Conservation (phyloP, 768 basidiomycete species). For the Nidularia pulvinata region DNA sequence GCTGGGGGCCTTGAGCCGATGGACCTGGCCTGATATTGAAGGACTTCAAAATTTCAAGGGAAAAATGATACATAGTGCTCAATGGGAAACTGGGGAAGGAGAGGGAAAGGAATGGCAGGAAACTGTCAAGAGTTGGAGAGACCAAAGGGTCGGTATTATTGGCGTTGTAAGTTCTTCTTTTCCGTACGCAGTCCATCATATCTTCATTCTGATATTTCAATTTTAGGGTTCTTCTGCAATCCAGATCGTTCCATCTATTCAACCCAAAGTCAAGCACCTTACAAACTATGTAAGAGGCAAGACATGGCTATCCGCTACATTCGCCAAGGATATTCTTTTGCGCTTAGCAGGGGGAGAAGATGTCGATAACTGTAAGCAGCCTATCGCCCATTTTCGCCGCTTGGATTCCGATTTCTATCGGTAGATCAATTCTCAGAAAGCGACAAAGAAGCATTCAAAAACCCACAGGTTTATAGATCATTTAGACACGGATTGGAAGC, state of each 20-base stretch:
- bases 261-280: constrained; percentile 47
- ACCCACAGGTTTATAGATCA: constrained; percentile 42
- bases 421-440: constrained; percentile 49
- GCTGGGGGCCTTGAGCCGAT: constrained; percentile 51
- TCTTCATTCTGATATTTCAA: not conserved
- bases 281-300: constrained; percentile 58
- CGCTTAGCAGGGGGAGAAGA: constrained; percentile 33
- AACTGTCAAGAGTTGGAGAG: constrained; percentile 44
- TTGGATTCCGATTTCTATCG: not conserved
- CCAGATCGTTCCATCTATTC: constrained; percentile 58
- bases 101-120: constrained; percentile 37
- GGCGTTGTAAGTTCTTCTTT: constrained; percentile 46
- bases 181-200: not conserved
- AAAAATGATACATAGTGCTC: constrained; percentile 59
- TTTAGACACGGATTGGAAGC: constrained; percentile 49
- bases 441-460: constrained; percentile 48
- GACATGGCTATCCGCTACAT: constrained; percentile 55
- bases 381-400: not conserved
- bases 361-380: constrained; percentile 40
- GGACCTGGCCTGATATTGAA: constrained; percentile 68
- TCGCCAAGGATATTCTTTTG: constrained; percentile 35
- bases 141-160: constrained; percentile 56
- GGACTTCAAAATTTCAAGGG: constrained; percentile 60
- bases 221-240: constrained; percentile 60
- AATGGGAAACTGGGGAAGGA: constrained; percentile 45